These are phyloP conservation scores for Lachancea kluyveri DNA, from an alignment of 805 yeast species.

Conservation along the genomic window DNA sequence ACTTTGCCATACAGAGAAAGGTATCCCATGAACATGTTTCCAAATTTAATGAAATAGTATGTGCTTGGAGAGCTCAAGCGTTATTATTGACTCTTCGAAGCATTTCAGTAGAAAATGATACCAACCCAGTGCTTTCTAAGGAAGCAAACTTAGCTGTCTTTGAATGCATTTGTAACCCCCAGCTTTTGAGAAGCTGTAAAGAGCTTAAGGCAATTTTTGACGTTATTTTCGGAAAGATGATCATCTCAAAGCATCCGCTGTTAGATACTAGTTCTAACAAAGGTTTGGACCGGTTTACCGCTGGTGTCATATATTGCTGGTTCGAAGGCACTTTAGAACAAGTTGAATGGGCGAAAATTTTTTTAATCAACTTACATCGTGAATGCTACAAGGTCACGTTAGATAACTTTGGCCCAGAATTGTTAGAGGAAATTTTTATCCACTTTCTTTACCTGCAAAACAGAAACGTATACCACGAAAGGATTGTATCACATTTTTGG, in stretches of 20 bases:
- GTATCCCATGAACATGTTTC: conserved; percentile 39
- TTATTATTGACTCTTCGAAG: conserved; percentile 19
- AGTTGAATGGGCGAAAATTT: conserved; percentile 42
- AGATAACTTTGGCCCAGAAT: conserved; percentile 30
- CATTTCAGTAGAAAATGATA: conserved; percentile 19
- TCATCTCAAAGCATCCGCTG: conserved; percentile 26
- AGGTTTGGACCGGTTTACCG: conserved; percentile 25
- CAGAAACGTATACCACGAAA: conserved; percentile 39
- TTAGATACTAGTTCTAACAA: conserved; percentile 13
- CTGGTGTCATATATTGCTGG: conserved; percentile 50
- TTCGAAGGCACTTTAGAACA: conserved; percentile 47
- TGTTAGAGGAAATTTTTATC: conserved; percentile 49
- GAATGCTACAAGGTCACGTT: conserved; percentile 9
- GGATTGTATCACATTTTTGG: conserved; percentile 28
- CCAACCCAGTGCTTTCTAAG: conserved; percentile 15
- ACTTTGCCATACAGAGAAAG: conserved; percentile 45
- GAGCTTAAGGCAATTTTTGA: conserved; percentile 35
- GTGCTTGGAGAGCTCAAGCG: conserved; percentile 31
- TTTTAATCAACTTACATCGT: conserved; percentile 20
- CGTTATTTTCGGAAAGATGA: conserved; percentile 29
- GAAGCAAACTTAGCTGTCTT: conserved; percentile 29
- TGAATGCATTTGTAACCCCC: conserved; percentile 50
- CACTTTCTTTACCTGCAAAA: conserved; percentile 51
- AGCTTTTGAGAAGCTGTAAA: conserved; percentile 36
- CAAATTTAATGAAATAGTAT: conserved; percentile 30